A percentile compares a stretch with the other conserved stretches of the same genome.
These are phyloP conservation scores for Thelonectria discophora DNA, from an alignment of 2,329 filamentous ascomycete species.

Conservation along the genomic window DNA sequence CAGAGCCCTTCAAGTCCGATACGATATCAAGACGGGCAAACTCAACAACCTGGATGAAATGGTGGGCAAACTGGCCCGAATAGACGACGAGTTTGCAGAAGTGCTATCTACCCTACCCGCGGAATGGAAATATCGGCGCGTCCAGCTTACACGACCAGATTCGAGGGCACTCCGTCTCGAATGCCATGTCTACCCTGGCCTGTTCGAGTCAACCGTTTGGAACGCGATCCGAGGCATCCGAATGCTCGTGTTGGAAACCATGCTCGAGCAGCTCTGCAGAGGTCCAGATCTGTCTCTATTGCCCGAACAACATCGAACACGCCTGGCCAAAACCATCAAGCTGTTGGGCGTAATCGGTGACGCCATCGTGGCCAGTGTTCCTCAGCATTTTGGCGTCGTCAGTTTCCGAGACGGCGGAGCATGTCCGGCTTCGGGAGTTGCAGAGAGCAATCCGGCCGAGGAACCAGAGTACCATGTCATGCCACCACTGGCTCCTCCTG, in stretches of 20 bases:
- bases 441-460: constrained; percentile 42
- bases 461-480: constrained; percentile 45
- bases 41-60: constrained; percentile 49
- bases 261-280: constrained; percentile 53
- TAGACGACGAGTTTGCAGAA: constrained; percentile 55
- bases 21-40: constrained; percentile 54
- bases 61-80: constrained; percentile 48
- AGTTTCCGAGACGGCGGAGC: constrained; percentile 50
- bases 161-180: constrained; percentile 52
- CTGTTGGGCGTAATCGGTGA: constrained; percentile 52
- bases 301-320: constrained; percentile 46
- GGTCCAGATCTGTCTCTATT: constrained; percentile 36
- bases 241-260: constrained; percentile 58
- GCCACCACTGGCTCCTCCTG: constrained; percentile 34
- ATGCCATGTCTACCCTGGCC: constrained; percentile 58
- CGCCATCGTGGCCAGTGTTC: constrained; percentile 57
- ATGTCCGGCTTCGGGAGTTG: constrained; percentile 26
- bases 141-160: constrained; percentile 51
- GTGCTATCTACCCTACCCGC: constrained; percentile 51
- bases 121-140: constrained; percentile 54
- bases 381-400: constrained; percentile 60
- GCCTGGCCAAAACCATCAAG: constrained; percentile 49
- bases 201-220: constrained; percentile 58
- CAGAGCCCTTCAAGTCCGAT: constrained; percentile 56
- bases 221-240: constrained; percentile 57